Conservation (phyloP, 1,139 yeast genomes). For the Saccharomycopsis hybrid region DNA sequence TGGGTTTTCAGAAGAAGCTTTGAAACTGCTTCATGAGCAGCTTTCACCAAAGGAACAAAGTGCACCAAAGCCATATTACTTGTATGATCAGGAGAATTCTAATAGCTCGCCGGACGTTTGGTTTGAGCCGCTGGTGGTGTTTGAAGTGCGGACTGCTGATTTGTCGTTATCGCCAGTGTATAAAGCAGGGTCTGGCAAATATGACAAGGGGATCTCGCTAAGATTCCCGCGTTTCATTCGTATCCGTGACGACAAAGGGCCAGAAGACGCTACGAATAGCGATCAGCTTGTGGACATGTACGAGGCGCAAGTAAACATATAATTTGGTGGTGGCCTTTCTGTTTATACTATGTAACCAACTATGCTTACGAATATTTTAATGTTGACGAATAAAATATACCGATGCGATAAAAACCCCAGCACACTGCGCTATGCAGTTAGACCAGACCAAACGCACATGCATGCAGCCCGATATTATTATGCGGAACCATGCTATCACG, state of each 20-base stretch:
- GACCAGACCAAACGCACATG: no score
- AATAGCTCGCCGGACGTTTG: constrained; percentile 85
- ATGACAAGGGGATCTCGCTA: constrained; percentile 84
- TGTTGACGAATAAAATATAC: no score
- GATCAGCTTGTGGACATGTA: constrained; percentile 90
- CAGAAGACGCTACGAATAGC: constrained; percentile 86
- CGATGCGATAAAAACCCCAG: no score
- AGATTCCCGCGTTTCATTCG: constrained; percentile 88
- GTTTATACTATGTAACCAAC: not conserved
- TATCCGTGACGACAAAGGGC: constrained; percentile 78
- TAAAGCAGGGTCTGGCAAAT: constrained; percentile 73
- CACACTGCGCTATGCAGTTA: no score
- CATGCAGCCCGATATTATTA: no score
- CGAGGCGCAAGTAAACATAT: constrained; percentile 53
- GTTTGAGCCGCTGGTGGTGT: constrained; percentile 84
- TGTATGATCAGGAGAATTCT: constrained; percentile 52
- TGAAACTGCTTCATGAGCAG: constrained; percentile 50
- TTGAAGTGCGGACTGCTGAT: constrained; percentile 94
- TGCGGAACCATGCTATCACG: no score
- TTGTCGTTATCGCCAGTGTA: constrained; percentile 87
- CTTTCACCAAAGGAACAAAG: constrained; percentile 64
- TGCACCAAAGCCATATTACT: constrained; percentile 63
- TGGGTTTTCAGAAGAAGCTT: constrained; percentile 85
- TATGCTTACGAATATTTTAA: no score
- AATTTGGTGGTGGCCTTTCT: not conserved